These are phyloP conservation scores for Aspergillus versicolor DNA, from an alignment of 2,329 filamentous ascomycete species.

Conservation along the genomic window DNA sequence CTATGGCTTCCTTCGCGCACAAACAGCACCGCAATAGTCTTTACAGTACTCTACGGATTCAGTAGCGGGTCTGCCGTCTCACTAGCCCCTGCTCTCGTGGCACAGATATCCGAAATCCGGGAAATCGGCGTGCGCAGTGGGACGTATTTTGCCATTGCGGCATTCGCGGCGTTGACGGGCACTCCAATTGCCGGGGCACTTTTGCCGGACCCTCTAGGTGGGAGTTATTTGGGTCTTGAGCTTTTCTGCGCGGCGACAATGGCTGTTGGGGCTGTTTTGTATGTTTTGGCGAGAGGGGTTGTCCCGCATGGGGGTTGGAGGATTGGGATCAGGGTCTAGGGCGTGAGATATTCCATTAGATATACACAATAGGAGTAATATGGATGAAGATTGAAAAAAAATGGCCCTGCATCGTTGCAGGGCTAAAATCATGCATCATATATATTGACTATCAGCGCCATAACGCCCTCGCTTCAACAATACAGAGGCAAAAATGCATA, in stretches of 20 bases:
- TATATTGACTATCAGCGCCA: constrained; percentile 6
- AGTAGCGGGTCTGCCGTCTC: constrained; percentile 66
- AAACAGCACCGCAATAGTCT: constrained; percentile 61
- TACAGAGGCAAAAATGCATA: constrained; percentile 2
- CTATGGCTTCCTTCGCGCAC: constrained; percentile 56
- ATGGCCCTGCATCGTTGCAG: neutral
- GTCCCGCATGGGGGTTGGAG: constrained; percentile 23
- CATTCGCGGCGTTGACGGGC: constrained; percentile 62
- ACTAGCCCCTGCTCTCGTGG: constrained; percentile 61
- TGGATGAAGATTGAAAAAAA: neutral
- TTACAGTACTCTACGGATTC: constrained; percentile 69
- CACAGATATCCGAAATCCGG: constrained; percentile 68
- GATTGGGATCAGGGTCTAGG: constrained; percentile 20
- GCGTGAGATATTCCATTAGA: neutral
- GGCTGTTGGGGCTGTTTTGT: constrained; percentile 23
- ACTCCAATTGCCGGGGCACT: constrained; percentile 31
- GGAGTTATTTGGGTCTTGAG: constrained; percentile 25
- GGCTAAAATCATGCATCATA: neutral
- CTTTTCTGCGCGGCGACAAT: constrained; percentile 30
- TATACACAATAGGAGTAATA: neutral
- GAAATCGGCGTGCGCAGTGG: constrained; percentile 70
- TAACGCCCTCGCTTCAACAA: constrained; percentile 11
- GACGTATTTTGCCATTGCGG: constrained; percentile 60
- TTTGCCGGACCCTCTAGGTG: constrained; percentile 25
- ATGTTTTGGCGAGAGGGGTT: constrained; percentile 23